A percentile compares a stretch with the other conserved stretches of the same genome.
phyloP scores from a whole-genome alignment of 345 rosid genomes.

The Cardiospermum halicacabum region DNA sequence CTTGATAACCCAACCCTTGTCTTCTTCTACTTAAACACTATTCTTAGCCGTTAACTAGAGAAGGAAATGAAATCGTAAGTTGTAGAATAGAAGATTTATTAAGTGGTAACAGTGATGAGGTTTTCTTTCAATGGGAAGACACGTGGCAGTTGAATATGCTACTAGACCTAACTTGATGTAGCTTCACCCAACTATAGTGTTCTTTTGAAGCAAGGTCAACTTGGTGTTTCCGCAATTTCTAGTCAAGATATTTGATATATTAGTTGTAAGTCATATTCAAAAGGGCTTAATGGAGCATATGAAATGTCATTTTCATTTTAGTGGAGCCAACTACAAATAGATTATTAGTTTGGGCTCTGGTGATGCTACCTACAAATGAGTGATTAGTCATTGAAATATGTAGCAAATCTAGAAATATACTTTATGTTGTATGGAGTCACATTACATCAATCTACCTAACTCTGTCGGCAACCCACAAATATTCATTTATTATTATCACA shows the following conservation, averaged over 20 bases:
- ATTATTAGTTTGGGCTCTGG: slow-evolving; percentile 4
- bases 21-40: neutral
- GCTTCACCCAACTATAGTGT: neutral
- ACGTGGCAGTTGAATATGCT: slow-evolving; percentile 6
- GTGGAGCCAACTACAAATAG: neutral
- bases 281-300: neutral
- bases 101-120: neutral
- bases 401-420: neutral
- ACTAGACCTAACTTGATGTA: neutral
- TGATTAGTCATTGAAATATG: neutral
- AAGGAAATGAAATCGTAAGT: neutral
- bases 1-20: neutral
- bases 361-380: slow-evolving; percentile 12
- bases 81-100: neutral
- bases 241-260: no score
- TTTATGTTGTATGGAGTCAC: neutral
- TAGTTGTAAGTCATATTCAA: neutral
- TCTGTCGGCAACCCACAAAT: neutral
- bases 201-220: neutral
- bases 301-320: neutral
- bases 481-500: no score
- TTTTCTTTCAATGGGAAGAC: slow-evolving; percentile 5
- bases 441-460: slow-evolving; percentile 1
- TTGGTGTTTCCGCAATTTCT: neutral
- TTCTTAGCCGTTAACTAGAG: neutral